Evolutionary conservation across 331 rosid genomes (phyloP).

Genomic region (Erythrophleum ivorense): DNA sequence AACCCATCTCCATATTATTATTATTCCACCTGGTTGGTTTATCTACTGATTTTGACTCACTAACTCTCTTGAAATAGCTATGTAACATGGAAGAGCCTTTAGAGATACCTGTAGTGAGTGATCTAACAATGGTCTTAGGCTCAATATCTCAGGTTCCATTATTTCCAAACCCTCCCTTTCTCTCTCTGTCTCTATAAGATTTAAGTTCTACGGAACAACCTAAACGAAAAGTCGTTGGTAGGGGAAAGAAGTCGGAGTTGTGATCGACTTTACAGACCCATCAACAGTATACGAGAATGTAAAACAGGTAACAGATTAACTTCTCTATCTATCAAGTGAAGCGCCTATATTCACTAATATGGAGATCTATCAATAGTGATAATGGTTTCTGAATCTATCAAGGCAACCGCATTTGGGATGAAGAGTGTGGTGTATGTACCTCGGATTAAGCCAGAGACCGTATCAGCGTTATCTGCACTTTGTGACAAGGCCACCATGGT

Average conservation of each 20-base stretch:
- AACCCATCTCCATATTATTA: too few species aligned
- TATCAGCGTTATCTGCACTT: slow-evolving; percentile 58
- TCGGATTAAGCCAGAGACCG: slow-evolving; percentile 11
- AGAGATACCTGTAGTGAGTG: slow-evolving; percentile 81
- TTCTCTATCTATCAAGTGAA: neutral
- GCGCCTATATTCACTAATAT: neutral
- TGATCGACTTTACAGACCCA: slow-evolving; percentile 82
- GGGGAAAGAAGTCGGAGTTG: slow-evolving; percentile 74
- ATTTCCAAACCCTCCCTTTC: neutral
- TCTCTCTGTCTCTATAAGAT: neutral
- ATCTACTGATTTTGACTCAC: too few species aligned
- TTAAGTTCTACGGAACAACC: too few species aligned
- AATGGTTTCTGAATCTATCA: too few species aligned
- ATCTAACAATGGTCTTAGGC: slow-evolving; percentile 87
- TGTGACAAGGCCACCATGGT: slow-evolving; percentile 75
- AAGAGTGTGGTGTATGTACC: too few species aligned
- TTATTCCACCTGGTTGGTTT: too few species aligned
- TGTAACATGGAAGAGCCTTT: slow-evolving; percentile 89
- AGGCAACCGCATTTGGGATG: too few species aligned
- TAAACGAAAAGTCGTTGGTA: slow-evolving; percentile 42
- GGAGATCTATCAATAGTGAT: too few species aligned
- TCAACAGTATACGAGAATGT: slow-evolving; percentile 85
- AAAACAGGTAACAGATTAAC: slow-evolving; percentile 66
- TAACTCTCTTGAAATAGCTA: too few species aligned
- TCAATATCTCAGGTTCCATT: slow-evolving; percentile 82